Evolutionary conservation across 176 grass and related monocot species (phyloP).

Genomic region (Carex kokanica): DNA sequence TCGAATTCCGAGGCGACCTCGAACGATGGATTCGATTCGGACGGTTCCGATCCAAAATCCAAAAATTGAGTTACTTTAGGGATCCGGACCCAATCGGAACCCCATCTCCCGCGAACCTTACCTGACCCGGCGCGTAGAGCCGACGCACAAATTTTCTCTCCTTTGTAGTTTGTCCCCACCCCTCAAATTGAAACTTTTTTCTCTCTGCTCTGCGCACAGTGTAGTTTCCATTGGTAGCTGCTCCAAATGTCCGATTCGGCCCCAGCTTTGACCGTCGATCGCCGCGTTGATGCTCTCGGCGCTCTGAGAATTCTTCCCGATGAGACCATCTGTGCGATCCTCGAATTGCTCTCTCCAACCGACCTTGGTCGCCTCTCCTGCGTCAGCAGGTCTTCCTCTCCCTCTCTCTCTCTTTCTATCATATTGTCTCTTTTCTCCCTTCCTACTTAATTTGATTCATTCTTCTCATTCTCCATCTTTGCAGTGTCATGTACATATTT

Average conservation of each 20-base stretch:
- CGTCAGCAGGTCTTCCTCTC: constrained; percentile 63
- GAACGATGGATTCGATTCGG: too few relatives aligned
- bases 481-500: constrained; percentile 91
- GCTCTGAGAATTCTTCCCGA: constrained; percentile 65
- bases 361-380: constrained; percentile 83
- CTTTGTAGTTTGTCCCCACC: background rate
- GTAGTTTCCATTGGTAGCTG: background rate
- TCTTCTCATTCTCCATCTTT: background rate
- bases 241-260: background rate
- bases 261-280: constrained; percentile 30
- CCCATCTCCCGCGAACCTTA: background rate
- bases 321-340: constrained; percentile 68
- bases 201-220: background rate
- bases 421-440: too few relatives aligned
- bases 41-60: too few relatives aligned
- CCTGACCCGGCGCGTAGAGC: background rate
- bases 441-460: too few relatives aligned
- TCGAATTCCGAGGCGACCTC: too few relatives aligned
- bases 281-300: constrained; percentile 68
- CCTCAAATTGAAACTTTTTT: too few relatives aligned
- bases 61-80: too few relatives aligned
- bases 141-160: background rate
- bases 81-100: too few relatives aligned
- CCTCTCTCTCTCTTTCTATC: background rate
- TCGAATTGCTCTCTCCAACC: constrained; percentile 70